Evolutionary conservation across 306 rosid species (phyloP).

Genomic region (Prunus persica): Prunus_persica_NCBIv2 NC_034014.1:27260001-27260500

Average conservation of each 20-base stretch:
- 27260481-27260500: conserved; percentile 90
- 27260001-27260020: not conserved
- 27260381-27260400: not conserved
- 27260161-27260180: conserved; percentile 92
- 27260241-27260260: not conserved
- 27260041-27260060: conserved; percentile 84
- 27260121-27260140: conserved; percentile 92
- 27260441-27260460: conserved; percentile 79
- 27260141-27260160: conserved; percentile 82
- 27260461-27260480: conserved; percentile 68
- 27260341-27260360: not conserved
- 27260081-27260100: conserved; percentile 87
- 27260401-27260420: conserved; percentile 23
- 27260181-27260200: conserved; percentile 63
- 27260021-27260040: conserved; percentile 23
- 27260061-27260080: conserved; percentile 79
- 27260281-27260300: not conserved
- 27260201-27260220: not conserved
- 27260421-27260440: conserved; percentile 90
- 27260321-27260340: not conserved
- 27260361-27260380: not conserved
- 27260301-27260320: not conserved
- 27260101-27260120: conserved; percentile 93
- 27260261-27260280: not conserved
- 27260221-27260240: not conserved